Conservation (phyloP, 2,329 filamentous ascomycete genomes). For the Fusarium drepaniforme region DNA sequence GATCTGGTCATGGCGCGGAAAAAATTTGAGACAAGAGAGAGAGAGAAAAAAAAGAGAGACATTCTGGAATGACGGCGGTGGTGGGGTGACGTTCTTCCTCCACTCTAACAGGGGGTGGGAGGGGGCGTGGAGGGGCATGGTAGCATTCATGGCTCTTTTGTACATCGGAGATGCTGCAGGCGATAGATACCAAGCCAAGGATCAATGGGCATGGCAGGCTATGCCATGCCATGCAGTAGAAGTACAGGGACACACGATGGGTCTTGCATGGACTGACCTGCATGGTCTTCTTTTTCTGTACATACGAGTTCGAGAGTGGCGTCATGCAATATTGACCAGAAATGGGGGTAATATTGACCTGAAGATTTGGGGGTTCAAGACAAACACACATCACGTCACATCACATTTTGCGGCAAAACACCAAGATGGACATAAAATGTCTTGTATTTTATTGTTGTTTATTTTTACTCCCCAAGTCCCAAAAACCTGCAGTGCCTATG, state of each 20-base stretch:
- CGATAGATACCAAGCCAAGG: neutral
- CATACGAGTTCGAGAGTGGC: no score
- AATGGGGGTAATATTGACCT: neutral
- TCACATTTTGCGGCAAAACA: neutral
- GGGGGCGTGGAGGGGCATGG: neutral
- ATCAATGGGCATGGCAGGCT: neutral
- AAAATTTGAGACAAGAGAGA: neutral
- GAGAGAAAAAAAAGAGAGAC: neutral
- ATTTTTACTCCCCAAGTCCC: slow-evolving; percentile 3
- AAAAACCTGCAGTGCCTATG: slow-evolving; percentile 11
- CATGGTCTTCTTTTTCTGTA: neutral
- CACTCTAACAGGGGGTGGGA: neutral
- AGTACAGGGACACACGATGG: neutral
- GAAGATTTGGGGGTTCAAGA: neutral
- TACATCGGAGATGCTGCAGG: neutral
- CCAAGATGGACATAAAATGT: neutral
- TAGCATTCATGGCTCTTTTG: neutral
- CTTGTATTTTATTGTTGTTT: slow-evolving; percentile 7
- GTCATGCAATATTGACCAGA: neutral
- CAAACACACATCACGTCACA: neutral
- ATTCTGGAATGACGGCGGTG: neutral
- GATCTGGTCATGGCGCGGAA: neutral
- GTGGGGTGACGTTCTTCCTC: neutral
- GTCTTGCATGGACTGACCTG: neutral
- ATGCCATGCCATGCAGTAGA: neutral